Evolutionary conservation across 2,329 filamentous ascomycete species (phyloP).

Genomic region (Clonostachys rosea): DNA sequence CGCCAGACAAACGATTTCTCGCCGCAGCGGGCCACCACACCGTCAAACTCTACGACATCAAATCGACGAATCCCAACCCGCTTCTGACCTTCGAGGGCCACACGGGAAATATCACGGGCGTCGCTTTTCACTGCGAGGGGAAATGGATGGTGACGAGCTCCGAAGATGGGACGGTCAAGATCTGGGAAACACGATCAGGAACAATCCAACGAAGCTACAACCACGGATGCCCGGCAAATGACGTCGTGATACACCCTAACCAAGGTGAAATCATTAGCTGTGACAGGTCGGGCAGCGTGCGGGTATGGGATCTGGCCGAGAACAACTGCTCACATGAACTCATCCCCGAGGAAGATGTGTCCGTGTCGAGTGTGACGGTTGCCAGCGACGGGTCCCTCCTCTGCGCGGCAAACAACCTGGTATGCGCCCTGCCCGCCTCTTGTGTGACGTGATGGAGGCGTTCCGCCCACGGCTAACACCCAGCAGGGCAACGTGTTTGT

Average conservation of each 20-base stretch:
- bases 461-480: not conserved
- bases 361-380: conserved; percentile 90
- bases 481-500: conserved; percentile 89
- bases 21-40: conserved; percentile 76
- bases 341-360: conserved; percentile 92
- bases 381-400: conserved; percentile 90
- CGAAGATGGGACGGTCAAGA: conserved; percentile 94
- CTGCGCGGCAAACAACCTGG: conserved; percentile 87
- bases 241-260: conserved; percentile 99
- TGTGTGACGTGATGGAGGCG: not conserved
- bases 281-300: conserved; percentile 85
- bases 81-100: conserved; percentile 94
- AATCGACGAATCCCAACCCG: conserved; percentile 93
- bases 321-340: conserved; percentile 96
- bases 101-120: conserved; percentile 90
- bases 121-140: conserved; percentile 96
- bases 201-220: conserved; percentile 89
- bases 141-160: conserved; percentile 99
- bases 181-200: conserved; percentile 88
- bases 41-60: conserved; percentile 98
- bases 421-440: conserved; percentile 30
- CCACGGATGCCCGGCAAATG: conserved; percentile 85
- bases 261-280: conserved; percentile 98
- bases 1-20: conserved; percentile 93
- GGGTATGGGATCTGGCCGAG: conserved; percentile 95